phyloP scores from a whole-genome alignment of 2,329 filamentous ascomycete genomes.

The Sphaerulina musiva region DNA sequence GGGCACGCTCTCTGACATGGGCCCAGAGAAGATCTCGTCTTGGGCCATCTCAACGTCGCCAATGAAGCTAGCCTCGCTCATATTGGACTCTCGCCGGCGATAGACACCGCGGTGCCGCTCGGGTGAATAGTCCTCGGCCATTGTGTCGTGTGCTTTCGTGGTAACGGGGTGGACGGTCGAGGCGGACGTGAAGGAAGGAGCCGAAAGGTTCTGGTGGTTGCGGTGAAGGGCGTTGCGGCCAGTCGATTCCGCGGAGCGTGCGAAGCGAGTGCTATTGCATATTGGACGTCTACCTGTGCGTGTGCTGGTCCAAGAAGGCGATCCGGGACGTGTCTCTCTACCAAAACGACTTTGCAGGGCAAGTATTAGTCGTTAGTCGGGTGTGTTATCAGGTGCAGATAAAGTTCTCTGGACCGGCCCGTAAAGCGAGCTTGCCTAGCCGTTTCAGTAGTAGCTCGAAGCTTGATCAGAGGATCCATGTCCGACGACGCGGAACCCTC shows the following conservation, averaged over 20 bases:
- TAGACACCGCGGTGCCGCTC: slow-evolving; percentile 25
- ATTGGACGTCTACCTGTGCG: neutral
- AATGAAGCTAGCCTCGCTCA: slow-evolving; percentile 62
- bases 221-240: neutral
- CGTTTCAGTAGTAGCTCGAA: too few species aligned
- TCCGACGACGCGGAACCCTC: too few species aligned
- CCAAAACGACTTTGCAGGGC: too few species aligned
- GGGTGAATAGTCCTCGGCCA: slow-evolving; percentile 21
- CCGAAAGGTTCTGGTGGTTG: neutral
- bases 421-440: too few species aligned
- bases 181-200: too few species aligned
- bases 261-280: slow-evolving; percentile 6
- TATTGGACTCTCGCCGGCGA: slow-evolving; percentile 63
- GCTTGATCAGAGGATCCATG: too few species aligned
- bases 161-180: neutral
- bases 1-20: slow-evolving; percentile 91
- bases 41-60: slow-evolving; percentile 99
- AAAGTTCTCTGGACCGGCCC: too few species aligned
- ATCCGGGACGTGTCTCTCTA: neutral
- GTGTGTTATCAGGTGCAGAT: too few species aligned
- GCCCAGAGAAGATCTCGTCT: slow-evolving; percentile 88
- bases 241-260: neutral
- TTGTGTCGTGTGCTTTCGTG: neutral
- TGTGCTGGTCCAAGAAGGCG: neutral
- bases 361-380: too few species aligned